Conservation (phyloP, 225 moss, liverwort and hornwort species). For the Takakia lepidozioides region DNA sequence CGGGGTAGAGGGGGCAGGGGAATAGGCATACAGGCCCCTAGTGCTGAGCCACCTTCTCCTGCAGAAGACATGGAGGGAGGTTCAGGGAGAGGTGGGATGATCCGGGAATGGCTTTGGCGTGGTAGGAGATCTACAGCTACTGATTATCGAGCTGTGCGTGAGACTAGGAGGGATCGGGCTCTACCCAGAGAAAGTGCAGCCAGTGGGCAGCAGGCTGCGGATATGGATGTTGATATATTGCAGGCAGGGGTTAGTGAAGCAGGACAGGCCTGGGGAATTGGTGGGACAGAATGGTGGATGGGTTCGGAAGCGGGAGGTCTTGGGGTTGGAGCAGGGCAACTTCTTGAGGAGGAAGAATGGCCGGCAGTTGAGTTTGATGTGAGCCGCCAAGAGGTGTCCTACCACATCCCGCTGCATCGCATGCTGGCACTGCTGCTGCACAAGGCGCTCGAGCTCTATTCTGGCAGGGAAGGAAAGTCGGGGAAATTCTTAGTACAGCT, state of each 20-base stretch:
- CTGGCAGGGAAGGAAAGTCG: constrained; percentile 12
- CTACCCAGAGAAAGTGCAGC: constrained; percentile 21
- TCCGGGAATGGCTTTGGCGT: constrained; percentile 82
- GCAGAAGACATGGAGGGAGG: constrained; percentile 34
- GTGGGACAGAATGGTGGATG: constrained; percentile 86
- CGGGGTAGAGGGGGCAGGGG: constrained; percentile 81
- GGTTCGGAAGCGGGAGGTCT: constrained; percentile 48
- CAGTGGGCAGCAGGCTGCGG: constrained; percentile 36
- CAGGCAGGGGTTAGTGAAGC: constrained; percentile 39
- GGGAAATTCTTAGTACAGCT: constrained; percentile 38
- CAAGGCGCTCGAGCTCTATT: constrained; percentile 58
- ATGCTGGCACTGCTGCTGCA: constrained; percentile 66
- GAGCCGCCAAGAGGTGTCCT: constrained; percentile 81
- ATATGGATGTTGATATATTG: constrained; percentile 67
- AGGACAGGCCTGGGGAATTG: constrained; percentile 30
- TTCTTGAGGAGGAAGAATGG: constrained; percentile 51
- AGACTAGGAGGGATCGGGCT: constrained; percentile 27
- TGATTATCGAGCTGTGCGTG: constrained; percentile 41
- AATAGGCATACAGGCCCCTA: constrained; percentile 35
- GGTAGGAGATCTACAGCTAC: constrained; percentile 45
- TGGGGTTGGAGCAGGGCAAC: constrained; percentile 37
- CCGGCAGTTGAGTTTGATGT: constrained; percentile 76
- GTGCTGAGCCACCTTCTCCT: constrained; percentile 28
- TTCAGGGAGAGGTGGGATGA: constrained; percentile 42
- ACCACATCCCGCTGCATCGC: constrained; percentile 86